Percentiles rank a stretch among this genome's conserved stretches.
Conservation (phyloP, 1,284 basidiomycete species). For the Athelia psychrophila region DNA sequence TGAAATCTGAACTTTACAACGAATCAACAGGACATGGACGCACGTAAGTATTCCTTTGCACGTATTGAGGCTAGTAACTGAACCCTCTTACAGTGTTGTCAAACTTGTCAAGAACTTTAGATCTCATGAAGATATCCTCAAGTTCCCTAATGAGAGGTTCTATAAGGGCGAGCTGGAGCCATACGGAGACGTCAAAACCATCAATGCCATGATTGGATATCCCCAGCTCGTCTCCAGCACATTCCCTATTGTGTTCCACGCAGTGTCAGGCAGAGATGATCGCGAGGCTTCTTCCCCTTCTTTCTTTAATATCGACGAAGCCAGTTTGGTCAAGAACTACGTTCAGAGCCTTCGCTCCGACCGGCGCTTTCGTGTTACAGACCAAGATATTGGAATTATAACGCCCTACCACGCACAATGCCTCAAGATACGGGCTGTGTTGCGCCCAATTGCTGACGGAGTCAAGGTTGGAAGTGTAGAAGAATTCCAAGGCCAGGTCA, state of each 20-base stretch:
- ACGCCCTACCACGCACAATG: constrained; percentile 56
- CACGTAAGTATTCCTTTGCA: constrained; percentile 32
- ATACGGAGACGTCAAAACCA: constrained; percentile 34
- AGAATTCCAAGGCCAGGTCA: constrained; percentile 61
- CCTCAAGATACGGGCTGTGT: constrained; percentile 37
- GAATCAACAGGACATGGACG: constrained; percentile 31
- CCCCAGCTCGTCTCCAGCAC: constrained; percentile 26
- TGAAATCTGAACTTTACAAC: constrained; percentile 45
- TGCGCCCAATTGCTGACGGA: constrained; percentile 31
- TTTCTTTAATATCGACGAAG: constrained; percentile 46
- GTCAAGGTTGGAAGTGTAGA: constrained; percentile 59
- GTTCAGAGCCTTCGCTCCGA: constrained; percentile 28
- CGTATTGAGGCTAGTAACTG: constrained; percentile 1
- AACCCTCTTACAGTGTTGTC: constrained; percentile 34
- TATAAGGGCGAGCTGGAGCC: constrained; percentile 48
- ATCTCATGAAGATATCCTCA: constrained; percentile 52
- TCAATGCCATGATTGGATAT: constrained; percentile 31
- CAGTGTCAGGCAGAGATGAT: constrained; percentile 39
- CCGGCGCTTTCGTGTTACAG: constrained; percentile 16
- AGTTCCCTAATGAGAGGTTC: constrained; percentile 55
- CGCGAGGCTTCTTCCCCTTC: constrained; percentile 42
- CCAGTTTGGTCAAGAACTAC: constrained; percentile 36
- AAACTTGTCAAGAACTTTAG: constrained; percentile 57
- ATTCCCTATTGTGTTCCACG: constrained; percentile 49
- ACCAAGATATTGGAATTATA: constrained; percentile 52